A percentile compares a stretch with the other conserved stretches of the same genome.
Evolutionary conservation across 306 rosid species (phyloP).

Genomic region (Cicer judaicum): DNA sequence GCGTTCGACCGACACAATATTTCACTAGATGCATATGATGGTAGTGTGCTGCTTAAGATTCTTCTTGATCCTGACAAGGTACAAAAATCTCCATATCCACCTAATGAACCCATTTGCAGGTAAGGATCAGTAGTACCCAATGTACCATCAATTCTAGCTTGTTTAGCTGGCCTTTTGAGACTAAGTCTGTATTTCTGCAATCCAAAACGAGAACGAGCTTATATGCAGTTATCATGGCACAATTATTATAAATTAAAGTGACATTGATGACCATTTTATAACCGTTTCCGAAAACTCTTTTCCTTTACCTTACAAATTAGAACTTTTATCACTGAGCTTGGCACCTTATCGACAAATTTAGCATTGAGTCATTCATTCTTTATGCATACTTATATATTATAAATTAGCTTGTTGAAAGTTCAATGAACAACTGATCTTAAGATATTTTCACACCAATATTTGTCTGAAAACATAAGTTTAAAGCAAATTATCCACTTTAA

Average conservation of each 20-base stretch:
- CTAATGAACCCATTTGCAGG: constrained; percentile 51
- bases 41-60: constrained; percentile 49
- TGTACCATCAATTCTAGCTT: constrained; percentile 50
- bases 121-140: constrained; percentile 56
- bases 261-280: too few relatives aligned
- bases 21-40: constrained; percentile 63
- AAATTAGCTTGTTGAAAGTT: neutral
- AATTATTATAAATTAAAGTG: too few relatives aligned
- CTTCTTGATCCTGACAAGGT: constrained; percentile 53
- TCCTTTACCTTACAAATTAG: too few relatives aligned
- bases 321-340: too few relatives aligned
- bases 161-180: constrained; percentile 60
- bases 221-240: neutral
- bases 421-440: neutral
- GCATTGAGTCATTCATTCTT: too few relatives aligned
- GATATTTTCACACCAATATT: neutral
- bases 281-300: too few relatives aligned
- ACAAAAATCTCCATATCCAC: constrained; percentile 60
- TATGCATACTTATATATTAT: neutral
- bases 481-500: too few relatives aligned
- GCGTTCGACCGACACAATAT: constrained; percentile 59
- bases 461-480: too few relatives aligned
- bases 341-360: too few relatives aligned
- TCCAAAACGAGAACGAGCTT: constrained; percentile 30
- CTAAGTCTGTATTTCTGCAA: constrained; percentile 75